Evolutionary conservation across 441 rosid genomes (phyloP).

Genomic region (Populus hybrid): DNA sequence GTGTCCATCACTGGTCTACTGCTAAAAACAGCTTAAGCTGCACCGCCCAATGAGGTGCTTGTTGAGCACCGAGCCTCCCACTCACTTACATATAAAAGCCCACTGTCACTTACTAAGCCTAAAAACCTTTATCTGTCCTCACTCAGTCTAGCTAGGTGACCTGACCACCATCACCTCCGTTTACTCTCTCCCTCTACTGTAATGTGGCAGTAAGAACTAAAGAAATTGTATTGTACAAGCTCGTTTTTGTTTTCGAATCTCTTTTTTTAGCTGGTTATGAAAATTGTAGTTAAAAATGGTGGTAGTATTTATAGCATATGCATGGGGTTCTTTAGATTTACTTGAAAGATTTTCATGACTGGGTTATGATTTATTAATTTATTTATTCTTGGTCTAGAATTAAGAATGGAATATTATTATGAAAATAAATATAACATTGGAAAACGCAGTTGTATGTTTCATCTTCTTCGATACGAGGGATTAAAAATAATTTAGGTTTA

Average conservation of each 20-base stretch:
- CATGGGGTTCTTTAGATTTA: background rate
- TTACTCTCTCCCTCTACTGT: slow-evolving; percentile 1
- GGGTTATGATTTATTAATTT: background rate
- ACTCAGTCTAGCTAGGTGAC: background rate
- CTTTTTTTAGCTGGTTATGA: no score
- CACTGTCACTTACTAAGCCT: background rate
- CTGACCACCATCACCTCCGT: slow-evolving; percentile 24
- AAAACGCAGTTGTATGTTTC: background rate
- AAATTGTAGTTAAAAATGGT: no score
- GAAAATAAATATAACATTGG: background rate
- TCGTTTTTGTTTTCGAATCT: background rate
- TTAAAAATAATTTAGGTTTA: background rate
- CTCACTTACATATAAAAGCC: background rate
- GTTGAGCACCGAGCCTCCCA: slow-evolving; percentile 41
- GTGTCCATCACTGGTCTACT: background rate
- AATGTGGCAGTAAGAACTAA: background rate
- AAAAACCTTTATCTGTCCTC: background rate
- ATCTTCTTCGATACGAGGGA: background rate
- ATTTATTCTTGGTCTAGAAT: no score
- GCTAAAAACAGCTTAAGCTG: slow-evolving; percentile 4
- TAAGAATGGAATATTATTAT: background rate
- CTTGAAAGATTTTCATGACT: background rate
- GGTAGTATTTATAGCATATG: background rate
- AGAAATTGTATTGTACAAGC: background rate
- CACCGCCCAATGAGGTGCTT: slow-evolving; percentile 21